Conservation (phyloP, 2,329 filamentous ascomycete genomes). For the Rachicladosporium sp. region DNA sequence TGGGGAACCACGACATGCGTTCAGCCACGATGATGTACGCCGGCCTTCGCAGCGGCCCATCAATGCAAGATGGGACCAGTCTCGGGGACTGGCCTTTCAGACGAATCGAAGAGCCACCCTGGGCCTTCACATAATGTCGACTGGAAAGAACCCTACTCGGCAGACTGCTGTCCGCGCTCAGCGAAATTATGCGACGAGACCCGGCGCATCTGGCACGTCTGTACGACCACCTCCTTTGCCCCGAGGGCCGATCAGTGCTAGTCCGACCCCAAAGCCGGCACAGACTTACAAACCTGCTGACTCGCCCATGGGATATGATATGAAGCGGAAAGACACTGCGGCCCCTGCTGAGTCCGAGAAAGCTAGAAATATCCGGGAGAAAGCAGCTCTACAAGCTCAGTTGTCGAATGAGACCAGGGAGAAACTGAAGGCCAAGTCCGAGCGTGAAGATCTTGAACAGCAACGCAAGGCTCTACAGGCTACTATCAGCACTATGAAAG, state of each 20-base stretch:
- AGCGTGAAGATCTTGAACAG: no score
- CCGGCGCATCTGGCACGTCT: neutral
- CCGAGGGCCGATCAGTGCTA: no score
- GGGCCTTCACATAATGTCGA: neutral
- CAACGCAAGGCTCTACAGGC: no score
- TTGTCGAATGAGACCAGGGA: no score
- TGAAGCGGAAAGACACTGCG: constrained; percentile 1
- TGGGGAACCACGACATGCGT: neutral
- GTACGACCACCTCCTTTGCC: neutral
- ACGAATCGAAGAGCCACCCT: neutral
- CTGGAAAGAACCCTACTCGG: constrained; percentile 1
- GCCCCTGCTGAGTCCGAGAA: no score
- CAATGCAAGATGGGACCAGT: constrained; percentile 18
- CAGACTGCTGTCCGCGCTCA: constrained; percentile 2
- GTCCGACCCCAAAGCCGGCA: neutral
- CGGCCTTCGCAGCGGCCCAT: constrained; percentile 16
- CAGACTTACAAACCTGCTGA: neutral
- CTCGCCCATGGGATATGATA: constrained; percentile 1
- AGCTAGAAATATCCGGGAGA: no score
- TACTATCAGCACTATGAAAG: no score
- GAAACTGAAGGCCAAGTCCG: no score
- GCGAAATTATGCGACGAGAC: constrained; percentile 3
- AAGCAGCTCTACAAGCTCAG: no score
- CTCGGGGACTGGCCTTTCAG: constrained; percentile 15
- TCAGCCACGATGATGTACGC: constrained; percentile 6